Evolutionary conservation across 78 protist species (phyloP).

Genomic region (Acrasis kona): DNA sequence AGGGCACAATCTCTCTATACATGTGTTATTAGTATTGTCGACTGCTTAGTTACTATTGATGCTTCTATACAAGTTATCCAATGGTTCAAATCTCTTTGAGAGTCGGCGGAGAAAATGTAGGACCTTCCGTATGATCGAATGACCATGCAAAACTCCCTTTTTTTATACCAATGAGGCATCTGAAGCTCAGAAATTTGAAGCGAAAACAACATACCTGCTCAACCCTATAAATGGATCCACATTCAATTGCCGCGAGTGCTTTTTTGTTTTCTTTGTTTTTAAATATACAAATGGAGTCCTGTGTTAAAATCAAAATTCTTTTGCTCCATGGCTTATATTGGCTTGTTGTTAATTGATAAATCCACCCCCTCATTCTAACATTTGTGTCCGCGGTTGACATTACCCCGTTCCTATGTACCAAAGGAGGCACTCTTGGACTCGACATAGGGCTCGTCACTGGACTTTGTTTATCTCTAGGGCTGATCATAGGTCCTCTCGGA

Average conservation of each 20-base stretch:
- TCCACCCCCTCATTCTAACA: neutral
- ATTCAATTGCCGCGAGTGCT: neutral
- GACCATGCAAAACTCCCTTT: neutral
- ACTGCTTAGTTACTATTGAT: no score
- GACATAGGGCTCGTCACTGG: no score
- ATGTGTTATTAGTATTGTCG: no score
- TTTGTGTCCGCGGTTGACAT: no score
- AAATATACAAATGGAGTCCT: neutral
- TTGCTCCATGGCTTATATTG: neutral
- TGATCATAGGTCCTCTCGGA: no score
- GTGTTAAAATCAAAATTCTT: neutral
- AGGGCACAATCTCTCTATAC: neutral
- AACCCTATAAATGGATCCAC: neutral
- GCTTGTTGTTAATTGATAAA: neutral
- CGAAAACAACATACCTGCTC: neutral
- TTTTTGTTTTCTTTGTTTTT: neutral
- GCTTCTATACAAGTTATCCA: neutral
- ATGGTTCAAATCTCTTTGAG: neutral
- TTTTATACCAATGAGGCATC: neutral
- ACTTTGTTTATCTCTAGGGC: no score
- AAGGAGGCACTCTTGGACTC: no score
- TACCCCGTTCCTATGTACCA: no score
- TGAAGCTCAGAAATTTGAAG: neutral
- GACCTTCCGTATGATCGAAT: neutral
- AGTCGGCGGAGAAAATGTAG: neutral